Evolutionary conservation across 371 early-diverging fungal genomes (phyloP), one percentile per base, ranked within the genome.

Genomic region (Mortierella sp.): DNA sequence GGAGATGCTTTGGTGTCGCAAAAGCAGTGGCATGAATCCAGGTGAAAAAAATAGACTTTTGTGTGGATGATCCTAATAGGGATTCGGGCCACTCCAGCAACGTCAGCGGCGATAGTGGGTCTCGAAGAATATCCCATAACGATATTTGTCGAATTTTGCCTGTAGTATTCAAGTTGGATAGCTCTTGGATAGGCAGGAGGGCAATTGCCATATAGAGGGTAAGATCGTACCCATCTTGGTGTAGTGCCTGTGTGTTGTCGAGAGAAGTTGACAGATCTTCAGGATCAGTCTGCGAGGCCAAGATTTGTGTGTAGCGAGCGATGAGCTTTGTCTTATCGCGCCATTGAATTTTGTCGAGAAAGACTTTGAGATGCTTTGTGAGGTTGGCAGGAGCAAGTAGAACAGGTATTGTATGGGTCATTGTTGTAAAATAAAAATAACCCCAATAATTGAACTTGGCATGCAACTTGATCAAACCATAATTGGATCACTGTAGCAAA

Each of bases 301-400:
- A 55, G 58, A 79, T 62, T 42, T 71, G 81, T 7, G 53, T n/a
- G 35, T 62, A 73, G 32, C 75, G 81, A 28, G 72, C 62, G 13
- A 80, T 80, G 58, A 80, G 75, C 35, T 60, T 70, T 42, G 72
- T n/a, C 58, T 68, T 80, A 68, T 75, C 81, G 26, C 75, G 75
- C 75, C 75, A 70, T 64, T 65, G 71, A 23, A 58, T 54, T 3
- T 26, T 64, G 61, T 80, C 81, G 29, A 80, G 68, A 23, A 60
- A 40, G 57, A 71, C 65, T 61, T 80, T 80, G 57, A 80, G 61
- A 26, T 70, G 68, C 58, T 71, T 80, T 42, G 81, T 80, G 54
- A 75, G 68, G 45, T 47, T 51, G 43, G 75, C 61, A n/a, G 81
- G 81, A 4, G 57, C 71, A 17, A 80, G 63, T 13, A 80, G 31